phyloP scores from a whole-genome alignment of 257 asterid genomes.

The Orobanche coerulescens region DNA sequence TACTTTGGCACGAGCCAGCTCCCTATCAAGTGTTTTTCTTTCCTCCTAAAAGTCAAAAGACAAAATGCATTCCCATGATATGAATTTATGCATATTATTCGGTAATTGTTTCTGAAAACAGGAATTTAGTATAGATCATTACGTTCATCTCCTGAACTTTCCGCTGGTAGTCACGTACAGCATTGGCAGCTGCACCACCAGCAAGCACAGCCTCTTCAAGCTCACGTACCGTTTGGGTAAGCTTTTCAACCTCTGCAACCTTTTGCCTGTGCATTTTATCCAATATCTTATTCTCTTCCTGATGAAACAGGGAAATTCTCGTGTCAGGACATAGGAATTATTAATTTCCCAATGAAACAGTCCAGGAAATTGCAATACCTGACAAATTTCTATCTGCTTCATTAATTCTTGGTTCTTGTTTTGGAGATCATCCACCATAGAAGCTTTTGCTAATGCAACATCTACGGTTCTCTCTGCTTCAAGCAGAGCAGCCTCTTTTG shows the following conservation, averaged over 20 bases:
- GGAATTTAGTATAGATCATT: slow-evolving; percentile 23
- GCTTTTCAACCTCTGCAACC: slow-evolving; percentile 96
- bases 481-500: slow-evolving; percentile 95
- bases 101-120: slow-evolving; percentile 3
- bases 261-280: slow-evolving; percentile 93
- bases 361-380: slow-evolving; percentile 35
- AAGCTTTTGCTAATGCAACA: slow-evolving; percentile 87
- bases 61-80: slow-evolving; percentile 4
- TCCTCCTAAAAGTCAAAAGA: slow-evolving; percentile 54
- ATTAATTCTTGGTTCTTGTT: slow-evolving; percentile 94
- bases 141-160: slow-evolving; percentile 99
- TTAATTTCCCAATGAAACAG: slow-evolving; percentile 12
- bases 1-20: slow-evolving; percentile 97
- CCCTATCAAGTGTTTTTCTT: slow-evolving; percentile 93
- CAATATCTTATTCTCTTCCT: slow-evolving; percentile 96
- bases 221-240: slow-evolving; percentile 94
- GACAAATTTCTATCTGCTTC: slow-evolving; percentile 98
- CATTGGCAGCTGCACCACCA: slow-evolving; percentile 99
- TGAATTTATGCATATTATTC: slow-evolving; percentile 13
- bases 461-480: slow-evolving; percentile 97
- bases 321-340: slow-evolving; percentile 4
- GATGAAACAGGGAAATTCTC: slow-evolving; percentile 19
- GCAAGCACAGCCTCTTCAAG: slow-evolving; percentile 99
- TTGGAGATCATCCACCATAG: slow-evolving; percentile 98
- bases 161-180: slow-evolving; percentile 96